Evolutionary conservation across 345 rosid genomes (phyloP).

Genomic region (Chamaenerion angustifolium): DNA sequence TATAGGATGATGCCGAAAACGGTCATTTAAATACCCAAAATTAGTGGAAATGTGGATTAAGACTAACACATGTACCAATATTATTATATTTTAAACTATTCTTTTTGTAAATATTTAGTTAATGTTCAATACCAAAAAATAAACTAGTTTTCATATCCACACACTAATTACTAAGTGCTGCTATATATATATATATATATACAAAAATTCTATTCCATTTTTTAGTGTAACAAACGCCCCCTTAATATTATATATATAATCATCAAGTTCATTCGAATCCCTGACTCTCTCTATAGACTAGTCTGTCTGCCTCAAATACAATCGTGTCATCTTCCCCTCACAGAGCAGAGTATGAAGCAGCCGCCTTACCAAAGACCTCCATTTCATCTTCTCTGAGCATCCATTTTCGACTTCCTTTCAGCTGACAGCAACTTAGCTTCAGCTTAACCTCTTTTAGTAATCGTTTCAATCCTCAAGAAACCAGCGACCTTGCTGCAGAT

Average conservation of each 20-base stretch:
- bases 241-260: background rate
- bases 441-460: constrained; percentile 12
- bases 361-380: constrained; percentile 23
- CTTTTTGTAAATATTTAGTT: too few relatives aligned
- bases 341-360: constrained; percentile 14
- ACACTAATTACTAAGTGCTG: too few relatives aligned
- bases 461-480: background rate
- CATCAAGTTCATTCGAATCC: constrained; percentile 2
- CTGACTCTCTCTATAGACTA: background rate
- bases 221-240: background rate
- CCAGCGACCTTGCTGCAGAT: constrained; percentile 8
- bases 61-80: too few relatives aligned
- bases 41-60: too few relatives aligned
- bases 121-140: too few relatives aligned
- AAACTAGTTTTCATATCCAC: too few relatives aligned
- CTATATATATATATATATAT: too few relatives aligned
- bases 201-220: too few relatives aligned
- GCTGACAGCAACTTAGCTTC: background rate
- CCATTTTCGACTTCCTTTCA: constrained; percentile 10
- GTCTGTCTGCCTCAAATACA: background rate
- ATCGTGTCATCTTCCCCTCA: constrained; percentile 1
- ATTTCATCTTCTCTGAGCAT: constrained; percentile 8
- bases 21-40: too few relatives aligned
- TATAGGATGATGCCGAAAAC: too few relatives aligned
- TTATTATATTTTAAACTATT: too few relatives aligned